Evolutionary conservation across 345 rosid species (phyloP).

Genomic region (Populus tremula): DNA sequence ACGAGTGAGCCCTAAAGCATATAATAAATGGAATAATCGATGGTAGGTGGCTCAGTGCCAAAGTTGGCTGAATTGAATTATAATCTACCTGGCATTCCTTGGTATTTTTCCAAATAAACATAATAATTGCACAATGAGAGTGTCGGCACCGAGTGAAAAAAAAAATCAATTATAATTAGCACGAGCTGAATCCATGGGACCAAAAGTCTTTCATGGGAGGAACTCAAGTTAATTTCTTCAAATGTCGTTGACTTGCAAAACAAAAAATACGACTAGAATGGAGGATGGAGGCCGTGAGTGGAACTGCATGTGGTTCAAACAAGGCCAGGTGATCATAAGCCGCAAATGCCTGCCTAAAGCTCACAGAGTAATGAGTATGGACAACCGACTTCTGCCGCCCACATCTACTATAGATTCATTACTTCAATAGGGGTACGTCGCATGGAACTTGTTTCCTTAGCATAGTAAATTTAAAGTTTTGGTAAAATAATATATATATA

Average conservation of each 20-base stretch:
- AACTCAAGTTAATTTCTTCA: too few species aligned
- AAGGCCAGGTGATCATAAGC: background rate
- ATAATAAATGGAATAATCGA: background rate
- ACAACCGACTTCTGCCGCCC: background rate
- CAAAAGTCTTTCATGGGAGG: background rate
- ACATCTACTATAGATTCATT: too few species aligned
- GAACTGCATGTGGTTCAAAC: background rate
- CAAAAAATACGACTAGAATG: too few species aligned
- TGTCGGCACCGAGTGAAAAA: background rate
- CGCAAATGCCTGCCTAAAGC: background rate
- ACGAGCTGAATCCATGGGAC: background rate
- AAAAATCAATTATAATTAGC: background rate
- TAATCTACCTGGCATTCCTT: background rate
- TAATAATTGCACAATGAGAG: background rate
- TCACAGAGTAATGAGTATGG: background rate
- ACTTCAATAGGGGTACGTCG: too few species aligned
- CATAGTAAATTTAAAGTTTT: too few species aligned
- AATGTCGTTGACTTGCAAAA: background rate
- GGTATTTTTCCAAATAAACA: background rate
- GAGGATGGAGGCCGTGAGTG: background rate
- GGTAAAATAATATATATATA: too few species aligned
- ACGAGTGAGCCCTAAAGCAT: too few species aligned
- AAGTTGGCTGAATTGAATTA: background rate
- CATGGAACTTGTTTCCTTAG: too few species aligned
- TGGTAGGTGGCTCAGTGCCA: background rate